Evolutionary conservation across 2,329 filamentous ascomycete genomes (phyloP), one percentile per base, ranked within the genome.

Genomic region (Aspergillus hiratsukae): DNA sequence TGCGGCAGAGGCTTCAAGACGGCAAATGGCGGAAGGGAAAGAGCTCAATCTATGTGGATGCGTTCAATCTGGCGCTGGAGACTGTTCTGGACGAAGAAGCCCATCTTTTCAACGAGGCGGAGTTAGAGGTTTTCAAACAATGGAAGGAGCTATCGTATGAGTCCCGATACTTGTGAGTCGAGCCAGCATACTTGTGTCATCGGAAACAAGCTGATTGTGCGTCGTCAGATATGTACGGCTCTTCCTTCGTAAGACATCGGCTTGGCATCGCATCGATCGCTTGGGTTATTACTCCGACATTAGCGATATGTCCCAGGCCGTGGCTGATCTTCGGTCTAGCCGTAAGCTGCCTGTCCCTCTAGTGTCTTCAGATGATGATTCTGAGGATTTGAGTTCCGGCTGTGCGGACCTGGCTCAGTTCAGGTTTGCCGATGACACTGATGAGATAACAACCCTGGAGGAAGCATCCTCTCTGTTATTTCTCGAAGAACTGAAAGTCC

Each of bases 41-140:
- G 70, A 95, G 87, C 67, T 97, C 92, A 1, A 90, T 99, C 54
- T 99, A 99, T 66, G 91, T 97, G 19, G 94, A 99, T 75, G 94
- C 94, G 0, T 99, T 99, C 79, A 96, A 96, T 67, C 79, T 97
- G 14, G 91, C 93, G 2, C 77, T 99, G 50, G 87, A 93, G 57
- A 96, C 90, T 0, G 94, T 99, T 3, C 76, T 97, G 11, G 86
- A 90, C 50, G 90, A 97, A 56, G 94, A 99, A 73, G 82, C 84
- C 0, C 90, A 96, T 73, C 77, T 99, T 0, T 99, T 97, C 69
- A 83, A 94, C 65, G 83, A 86, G 56, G 87, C 85, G 19, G 94
- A 99, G 73, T 83, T 81, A 66, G 78, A 82, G 14, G 81, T 97
- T 0, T 97, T 99, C 69, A 75, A 78, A 3, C 79, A 86, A 56